Conservation (phyloP, 208 protist species). For the Wallacemonas sp. region DNA sequence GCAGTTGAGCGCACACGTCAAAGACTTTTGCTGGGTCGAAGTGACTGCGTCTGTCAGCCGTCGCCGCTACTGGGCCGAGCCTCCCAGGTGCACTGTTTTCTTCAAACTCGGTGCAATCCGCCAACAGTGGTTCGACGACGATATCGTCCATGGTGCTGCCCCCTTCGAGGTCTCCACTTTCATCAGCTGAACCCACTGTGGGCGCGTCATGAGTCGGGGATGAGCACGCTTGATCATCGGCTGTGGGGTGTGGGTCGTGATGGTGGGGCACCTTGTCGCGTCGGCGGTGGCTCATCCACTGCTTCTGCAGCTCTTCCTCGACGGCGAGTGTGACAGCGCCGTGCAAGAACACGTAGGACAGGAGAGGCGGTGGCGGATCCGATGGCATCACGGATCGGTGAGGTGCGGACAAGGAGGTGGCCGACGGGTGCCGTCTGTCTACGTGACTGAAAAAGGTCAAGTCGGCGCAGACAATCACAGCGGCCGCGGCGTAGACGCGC, state of each 20-base stretch:
- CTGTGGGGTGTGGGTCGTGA: too few relatives aligned
- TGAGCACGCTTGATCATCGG: too few relatives aligned
- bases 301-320: conserved; percentile 5
- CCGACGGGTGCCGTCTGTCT: background rate
- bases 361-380: background rate
- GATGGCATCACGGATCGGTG: background rate
- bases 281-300: background rate
- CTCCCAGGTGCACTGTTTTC: background rate
- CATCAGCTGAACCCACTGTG: too few relatives aligned
- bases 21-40: background rate
- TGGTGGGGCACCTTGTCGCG: too few relatives aligned
- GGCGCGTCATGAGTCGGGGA: too few relatives aligned
- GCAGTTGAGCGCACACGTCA: background rate
- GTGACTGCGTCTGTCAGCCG: too few relatives aligned
- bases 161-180: too few relatives aligned
- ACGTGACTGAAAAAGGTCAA: background rate
- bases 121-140: background rate
- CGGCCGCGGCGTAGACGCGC: background rate
- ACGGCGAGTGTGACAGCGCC: conserved; percentile 3
- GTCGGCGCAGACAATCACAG: background rate
- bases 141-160: background rate
- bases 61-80: too few relatives aligned
- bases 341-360: background rate
- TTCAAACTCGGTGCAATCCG: background rate
- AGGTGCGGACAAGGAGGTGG: background rate